Percentiles rank a stretch among this genome's conserved stretches.
phyloP scores from a whole-genome alignment of 768 basidiomycete species.

The Flagelloscypha sp. region DNA sequence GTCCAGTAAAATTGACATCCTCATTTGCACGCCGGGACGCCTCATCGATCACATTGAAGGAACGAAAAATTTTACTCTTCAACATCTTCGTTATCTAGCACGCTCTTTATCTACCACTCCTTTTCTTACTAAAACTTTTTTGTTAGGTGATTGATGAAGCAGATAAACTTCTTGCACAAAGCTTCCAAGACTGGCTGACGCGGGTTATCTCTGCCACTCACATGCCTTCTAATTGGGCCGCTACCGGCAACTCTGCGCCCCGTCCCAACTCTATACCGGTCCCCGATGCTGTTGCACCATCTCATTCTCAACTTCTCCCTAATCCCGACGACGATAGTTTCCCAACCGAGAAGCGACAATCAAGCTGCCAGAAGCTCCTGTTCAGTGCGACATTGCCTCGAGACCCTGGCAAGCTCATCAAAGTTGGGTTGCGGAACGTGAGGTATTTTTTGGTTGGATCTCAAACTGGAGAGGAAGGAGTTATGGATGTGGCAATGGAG shows the following conservation, averaged over 20 bases:
- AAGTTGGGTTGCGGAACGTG: constrained; percentile 68
- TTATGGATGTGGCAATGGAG: constrained; percentile 57
- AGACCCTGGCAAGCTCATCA: constrained; percentile 88
- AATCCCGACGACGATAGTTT: constrained; percentile 37
- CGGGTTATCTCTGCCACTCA: constrained; percentile 73
- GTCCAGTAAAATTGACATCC: constrained; percentile 84
- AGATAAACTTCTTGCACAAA: constrained; percentile 89
- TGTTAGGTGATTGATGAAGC: constrained; percentile 92
- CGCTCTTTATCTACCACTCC: constrained; percentile 19
- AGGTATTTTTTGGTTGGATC: constrained; percentile 79
- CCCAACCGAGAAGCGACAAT: constrained; percentile 44
- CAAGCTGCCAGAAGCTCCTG: constrained; percentile 87
- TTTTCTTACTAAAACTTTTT: not conserved
- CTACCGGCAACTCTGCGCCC: too few relatives aligned
- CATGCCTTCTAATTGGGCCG: constrained; percentile 22
- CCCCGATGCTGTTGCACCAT: constrained; percentile 57
- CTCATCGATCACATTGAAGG: constrained; percentile 88
- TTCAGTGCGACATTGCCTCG: constrained; percentile 95
- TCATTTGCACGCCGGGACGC: constrained; percentile 93
- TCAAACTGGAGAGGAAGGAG: constrained; percentile 26
- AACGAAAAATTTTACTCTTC: constrained; percentile 85
- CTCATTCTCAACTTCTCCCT: constrained; percentile 35
- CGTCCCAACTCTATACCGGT: constrained; percentile 11
- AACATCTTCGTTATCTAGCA: constrained; percentile 92
- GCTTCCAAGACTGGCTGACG: constrained; percentile 92